Conservation (phyloP, 2,329 filamentous ascomycete genomes). For the Dryadomyces quercivorus region DNA sequence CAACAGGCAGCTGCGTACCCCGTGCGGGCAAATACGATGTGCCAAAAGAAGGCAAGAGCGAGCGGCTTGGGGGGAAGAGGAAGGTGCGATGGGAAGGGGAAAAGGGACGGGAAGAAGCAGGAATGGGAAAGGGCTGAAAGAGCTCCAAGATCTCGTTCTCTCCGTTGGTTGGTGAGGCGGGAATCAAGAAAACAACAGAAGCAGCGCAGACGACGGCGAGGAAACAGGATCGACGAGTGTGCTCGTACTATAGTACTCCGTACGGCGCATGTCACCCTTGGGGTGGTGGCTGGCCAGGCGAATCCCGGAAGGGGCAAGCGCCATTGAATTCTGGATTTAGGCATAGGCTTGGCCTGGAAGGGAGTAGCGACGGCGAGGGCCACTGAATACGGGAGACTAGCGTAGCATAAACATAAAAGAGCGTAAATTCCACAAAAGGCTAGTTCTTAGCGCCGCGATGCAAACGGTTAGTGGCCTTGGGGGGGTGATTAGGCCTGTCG, state of each 20-base stretch:
- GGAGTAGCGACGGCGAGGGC: not conserved
- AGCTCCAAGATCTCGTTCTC: not conserved
- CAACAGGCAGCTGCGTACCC: not conserved
- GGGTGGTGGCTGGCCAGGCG: not conserved
- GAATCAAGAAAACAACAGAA: not conserved
- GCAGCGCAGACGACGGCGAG: not conserved
- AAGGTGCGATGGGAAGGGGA: not conserved
- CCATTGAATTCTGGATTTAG: not conserved
- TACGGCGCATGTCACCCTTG: not conserved
- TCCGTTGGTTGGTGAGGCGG: too few species aligned
- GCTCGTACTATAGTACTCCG: not conserved
- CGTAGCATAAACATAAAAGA: not conserved
- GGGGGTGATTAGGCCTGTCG: too few species aligned
- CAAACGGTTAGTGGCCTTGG: too few species aligned
- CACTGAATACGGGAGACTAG: not conserved
- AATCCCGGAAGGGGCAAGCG: not conserved
- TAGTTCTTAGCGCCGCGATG: not conserved
- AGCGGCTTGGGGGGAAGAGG: not conserved
- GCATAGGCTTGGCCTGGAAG: not conserved
- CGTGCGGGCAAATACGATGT: too few species aligned
- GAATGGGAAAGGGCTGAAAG: not conserved
- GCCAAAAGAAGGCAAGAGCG: too few species aligned
- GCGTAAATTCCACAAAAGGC: too few species aligned
- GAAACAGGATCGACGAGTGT: not conserved
- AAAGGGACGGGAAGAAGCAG: not conserved